Conservation (phyloP, 352 stramenopile species). For the Pythium aphanidermatum region DNA sequence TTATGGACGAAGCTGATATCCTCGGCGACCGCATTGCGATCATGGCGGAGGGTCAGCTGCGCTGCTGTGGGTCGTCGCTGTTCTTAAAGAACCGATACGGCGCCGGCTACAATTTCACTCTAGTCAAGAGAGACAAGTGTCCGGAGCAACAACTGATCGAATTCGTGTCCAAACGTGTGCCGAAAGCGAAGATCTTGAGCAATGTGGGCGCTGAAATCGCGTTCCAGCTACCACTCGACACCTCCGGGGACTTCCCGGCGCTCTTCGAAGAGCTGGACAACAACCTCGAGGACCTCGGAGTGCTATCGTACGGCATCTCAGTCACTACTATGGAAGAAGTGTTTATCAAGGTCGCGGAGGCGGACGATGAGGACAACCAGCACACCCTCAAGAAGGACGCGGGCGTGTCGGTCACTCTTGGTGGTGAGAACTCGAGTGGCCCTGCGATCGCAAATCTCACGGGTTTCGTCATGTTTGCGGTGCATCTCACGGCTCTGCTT, state of each 20-base stretch:
- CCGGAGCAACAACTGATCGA: constrained; percentile 26
- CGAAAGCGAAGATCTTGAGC: constrained; percentile 32
- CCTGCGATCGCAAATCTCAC: constrained; percentile 13
- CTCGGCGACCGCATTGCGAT: constrained; percentile 78
- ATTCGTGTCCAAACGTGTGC: constrained; percentile 27
- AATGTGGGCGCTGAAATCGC: constrained; percentile 56
- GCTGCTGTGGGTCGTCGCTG: constrained; percentile 51
- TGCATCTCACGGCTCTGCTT: constrained; percentile 85
- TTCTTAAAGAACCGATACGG: constrained; percentile 73
- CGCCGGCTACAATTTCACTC: constrained; percentile 57
- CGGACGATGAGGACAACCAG: constrained; percentile 35
- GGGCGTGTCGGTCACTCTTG: background rate
- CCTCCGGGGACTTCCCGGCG: constrained; percentile 30
- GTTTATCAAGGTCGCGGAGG: constrained; percentile 66
- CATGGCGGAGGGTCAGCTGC: constrained; percentile 61
- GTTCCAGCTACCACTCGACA: constrained; percentile 50
- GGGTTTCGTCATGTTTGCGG: constrained; percentile 51
- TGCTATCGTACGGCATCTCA: constrained; percentile 52
- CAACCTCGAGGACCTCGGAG: constrained; percentile 22
- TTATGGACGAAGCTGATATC: constrained; percentile 93
- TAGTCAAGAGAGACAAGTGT: constrained; percentile 42
- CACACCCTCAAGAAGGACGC: constrained; percentile 33
- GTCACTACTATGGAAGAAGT: constrained; percentile 84
- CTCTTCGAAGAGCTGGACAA: constrained; percentile 53
- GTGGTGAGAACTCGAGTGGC: background rate